These are phyloP conservation scores for Bipolaris oryzae DNA, from an alignment of 2,329 filamentous ascomycete species.

Conservation along the genomic window DNA sequence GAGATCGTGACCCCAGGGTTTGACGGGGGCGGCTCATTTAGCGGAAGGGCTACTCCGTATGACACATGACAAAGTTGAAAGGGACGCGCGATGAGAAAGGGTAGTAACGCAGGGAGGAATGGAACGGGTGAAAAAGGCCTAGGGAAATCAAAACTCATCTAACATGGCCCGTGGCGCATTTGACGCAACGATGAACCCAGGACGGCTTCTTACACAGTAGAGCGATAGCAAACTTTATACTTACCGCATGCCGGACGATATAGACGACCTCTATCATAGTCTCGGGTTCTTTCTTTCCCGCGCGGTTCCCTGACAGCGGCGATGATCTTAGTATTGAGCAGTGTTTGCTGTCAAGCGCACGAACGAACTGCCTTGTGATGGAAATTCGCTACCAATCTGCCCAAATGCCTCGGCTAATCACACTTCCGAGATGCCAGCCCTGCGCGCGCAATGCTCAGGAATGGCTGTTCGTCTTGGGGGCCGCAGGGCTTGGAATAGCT, in stretches of 20 bases:
- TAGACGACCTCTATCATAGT: constrained; percentile 56
- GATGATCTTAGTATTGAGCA: constrained; percentile 9
- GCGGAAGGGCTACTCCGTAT: constrained; percentile 13
- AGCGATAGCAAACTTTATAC: constrained; percentile 36
- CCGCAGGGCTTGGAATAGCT: neutral
- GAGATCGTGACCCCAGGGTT: neutral
- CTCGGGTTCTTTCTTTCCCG: neutral
- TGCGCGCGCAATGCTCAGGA: neutral
- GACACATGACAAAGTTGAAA: constrained; percentile 8
- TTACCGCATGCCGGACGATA: constrained; percentile 58
- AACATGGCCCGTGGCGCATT: constrained; percentile 13
- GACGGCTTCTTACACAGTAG: neutral
- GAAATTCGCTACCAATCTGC: constrained; percentile 1
- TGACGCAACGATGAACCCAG: constrained; percentile 10
- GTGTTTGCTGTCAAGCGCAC: constrained; percentile 12
- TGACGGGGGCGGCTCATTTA: neutral
- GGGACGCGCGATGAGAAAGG: constrained; percentile 4
- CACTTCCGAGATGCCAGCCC: constrained; percentile 2
- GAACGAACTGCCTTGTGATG: constrained; percentile 12
- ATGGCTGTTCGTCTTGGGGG: neutral
- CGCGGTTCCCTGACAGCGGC: constrained; percentile 1
- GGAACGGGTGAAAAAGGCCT: neutral
- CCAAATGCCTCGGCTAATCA: constrained; percentile 21
- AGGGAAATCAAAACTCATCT: constrained; percentile 17
- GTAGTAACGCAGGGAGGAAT: constrained; percentile 16